Evolutionary conservation across 1,139 yeast genomes (phyloP), one percentile per base, ranked within the genome.

Genomic region (Saccharomyces hybrid): DNA sequence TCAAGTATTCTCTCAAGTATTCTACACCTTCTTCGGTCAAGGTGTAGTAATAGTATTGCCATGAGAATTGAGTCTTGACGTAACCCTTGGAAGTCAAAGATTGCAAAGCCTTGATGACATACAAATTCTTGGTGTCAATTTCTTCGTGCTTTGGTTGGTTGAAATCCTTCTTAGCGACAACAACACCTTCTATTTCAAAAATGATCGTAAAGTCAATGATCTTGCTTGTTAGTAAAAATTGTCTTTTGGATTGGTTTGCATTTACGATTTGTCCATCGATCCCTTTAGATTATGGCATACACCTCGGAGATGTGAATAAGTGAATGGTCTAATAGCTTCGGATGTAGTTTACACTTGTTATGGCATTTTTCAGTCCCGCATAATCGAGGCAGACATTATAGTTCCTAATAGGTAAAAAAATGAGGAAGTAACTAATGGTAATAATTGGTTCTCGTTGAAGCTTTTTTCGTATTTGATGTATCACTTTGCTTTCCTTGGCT

Each of bases 1-100:
- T 91, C 79, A 93, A 87, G 88, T 91, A 95, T 76, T 88, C 89
- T 82, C 98, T 88, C 77, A 93, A 88, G 88, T 82, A 93, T 76
- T 90, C 97, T 67, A 95, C 95, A 85, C 99, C 99, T 80, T 88
- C 97, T 77, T 95, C 98, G 76, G 98, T 93, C 78, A 95, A 88
- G 84, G 99, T 90, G 95, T 95, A 95, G 97, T 93, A 95, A 83
- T 93, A 95, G 86, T 89, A 89, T 87, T 91, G 97, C 99, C 99
- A 93, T 73, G 99, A 93, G 87, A 93, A 93, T 81, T 91, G 98
- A 73, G 99, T 93, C 88, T 91, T 90, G 80, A 93, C 98, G 85
- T 75, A 93, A 78, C 99, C 99, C 82, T 86, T 90, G 69, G 99
- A 93, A 76, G 96, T 90, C 79, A 93, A 88, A 65, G 98, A 91